Evolutionary conservation across 129 eudicot genomes (phyloP).

Genomic region (Escallonia herrerae): DNA sequence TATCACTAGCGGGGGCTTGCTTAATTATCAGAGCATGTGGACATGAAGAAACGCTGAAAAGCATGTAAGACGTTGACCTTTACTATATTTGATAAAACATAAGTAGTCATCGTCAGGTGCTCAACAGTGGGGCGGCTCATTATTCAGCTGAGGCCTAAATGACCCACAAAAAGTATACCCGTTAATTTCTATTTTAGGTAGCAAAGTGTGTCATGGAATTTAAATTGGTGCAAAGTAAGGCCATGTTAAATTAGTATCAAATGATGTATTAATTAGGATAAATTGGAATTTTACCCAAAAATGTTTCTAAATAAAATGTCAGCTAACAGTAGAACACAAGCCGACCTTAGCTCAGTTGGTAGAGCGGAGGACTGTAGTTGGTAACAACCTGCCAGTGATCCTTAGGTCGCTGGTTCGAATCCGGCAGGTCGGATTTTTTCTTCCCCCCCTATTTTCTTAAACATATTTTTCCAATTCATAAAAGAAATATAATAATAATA

Average conservation of each 20-base stretch:
- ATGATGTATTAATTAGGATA: background rate
- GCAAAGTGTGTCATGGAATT: background rate
- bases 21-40: too few species aligned
- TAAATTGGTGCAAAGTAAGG: background rate
- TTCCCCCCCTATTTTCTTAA: background rate
- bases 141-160: too few species aligned
- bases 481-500: too few species aligned
- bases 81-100: too few species aligned
- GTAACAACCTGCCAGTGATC: slow-evolving; percentile 11
- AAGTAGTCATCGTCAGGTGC: too few species aligned
- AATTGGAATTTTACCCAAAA: background rate
- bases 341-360: slow-evolving; percentile 95
- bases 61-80: too few species aligned
- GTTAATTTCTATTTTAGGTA: background rate
- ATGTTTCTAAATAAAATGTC: too few species aligned
- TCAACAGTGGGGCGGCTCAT: too few species aligned
- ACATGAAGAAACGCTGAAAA: too few species aligned
- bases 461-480: background rate
- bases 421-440: slow-evolving; percentile 42
- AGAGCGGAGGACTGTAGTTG: slow-evolving; percentile 87
- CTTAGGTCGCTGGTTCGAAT: slow-evolving; percentile 78
- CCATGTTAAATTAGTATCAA: background rate
- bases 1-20: too few species aligned
- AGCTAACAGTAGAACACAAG: background rate
- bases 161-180: background rate